phyloP scores from a whole-genome alignment of 129 eudicot genomes.

The Saposhnikovia divaricata region DNA sequence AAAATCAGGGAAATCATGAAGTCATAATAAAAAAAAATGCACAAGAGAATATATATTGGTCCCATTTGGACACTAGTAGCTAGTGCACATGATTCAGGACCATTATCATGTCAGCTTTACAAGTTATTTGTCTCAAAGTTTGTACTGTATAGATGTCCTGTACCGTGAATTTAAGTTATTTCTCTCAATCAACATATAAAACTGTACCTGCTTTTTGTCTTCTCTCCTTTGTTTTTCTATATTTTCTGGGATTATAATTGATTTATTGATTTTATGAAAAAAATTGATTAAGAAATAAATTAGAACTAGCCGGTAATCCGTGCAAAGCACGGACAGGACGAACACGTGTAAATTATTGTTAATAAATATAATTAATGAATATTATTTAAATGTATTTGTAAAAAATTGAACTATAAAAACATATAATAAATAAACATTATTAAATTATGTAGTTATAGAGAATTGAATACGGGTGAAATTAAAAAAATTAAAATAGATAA shows the following conservation, averaged over 20 bases:
- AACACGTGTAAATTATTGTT: too few species aligned
- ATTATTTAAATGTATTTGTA: too few species aligned
- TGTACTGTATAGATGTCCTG: not conserved
- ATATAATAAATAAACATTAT: too few species aligned
- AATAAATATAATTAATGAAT: too few species aligned
- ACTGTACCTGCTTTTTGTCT: not conserved
- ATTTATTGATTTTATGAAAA: too few species aligned
- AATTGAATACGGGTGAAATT: too few species aligned
- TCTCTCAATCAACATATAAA: not conserved
- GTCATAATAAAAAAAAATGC: not conserved
- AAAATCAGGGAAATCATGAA: not conserved
- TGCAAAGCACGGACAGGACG: too few species aligned
- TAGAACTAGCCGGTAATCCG: too few species aligned
- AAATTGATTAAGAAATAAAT: too few species aligned
- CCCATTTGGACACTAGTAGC: not conserved
- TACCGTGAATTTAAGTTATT: not conserved
- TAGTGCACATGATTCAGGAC: conserved; percentile 3
- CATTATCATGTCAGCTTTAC: not conserved
- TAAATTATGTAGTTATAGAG: too few species aligned
- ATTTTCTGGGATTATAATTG: not conserved
- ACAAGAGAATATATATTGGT: not conserved
- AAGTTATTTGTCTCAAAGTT: not conserved
- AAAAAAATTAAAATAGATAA: too few species aligned
- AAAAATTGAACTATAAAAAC: too few species aligned
- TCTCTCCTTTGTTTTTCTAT: not conserved